Evolutionary conservation across 208 protist genomes (phyloP), one percentile per base, ranked within the genome.

Genomic region (Wallacemonas sp.): DNA sequence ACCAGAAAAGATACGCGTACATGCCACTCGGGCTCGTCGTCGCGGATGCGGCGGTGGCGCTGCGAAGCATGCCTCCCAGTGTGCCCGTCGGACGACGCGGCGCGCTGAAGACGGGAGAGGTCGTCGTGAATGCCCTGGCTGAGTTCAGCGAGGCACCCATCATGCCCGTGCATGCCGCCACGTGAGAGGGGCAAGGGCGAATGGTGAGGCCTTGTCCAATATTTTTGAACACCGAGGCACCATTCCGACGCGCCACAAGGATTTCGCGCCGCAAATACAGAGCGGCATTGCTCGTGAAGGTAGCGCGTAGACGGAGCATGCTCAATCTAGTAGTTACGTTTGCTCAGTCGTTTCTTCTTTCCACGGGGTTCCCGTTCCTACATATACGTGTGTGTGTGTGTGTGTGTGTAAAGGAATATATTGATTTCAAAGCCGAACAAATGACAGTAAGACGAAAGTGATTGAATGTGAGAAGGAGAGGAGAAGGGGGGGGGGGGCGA

Each of bases 181-280:
- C 36, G 9, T 17, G 36, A 6, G 36, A 6, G 9, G 36, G 36
- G 14, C 9, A 41, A 6, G 51, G 51, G 30, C 28, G 51, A n/a
- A 58, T 38, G 30, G 19, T 26, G 17, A 58, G 33, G 22, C 26
- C 21, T 3, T 11, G 33, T 15, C 51, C 51, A 21, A 58, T 21
- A n/a, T 26, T 26, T 19, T 58, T 58, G 36, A 58, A 33, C 53
- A 31, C 60, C 2, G 51, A 56, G 28, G 49, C 38, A 47, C 47
- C 60, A 34, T 45, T 44, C 60, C 71, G 56, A 15, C 55, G 24
- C 65, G 59, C n/a, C 14, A 77, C 59, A 1, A 66, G 44, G 44
- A 72, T 44, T 38, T 78, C 72, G 24, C 78, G 66, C 3, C 61
- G 66, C 36, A 77, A 58, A 5, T 33, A 60, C 54, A 56, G 55